These are phyloP conservation scores for Tetrahymena borealis DNA, from an alignment of 73 alveolate species.

Conservation along the genomic window DNA sequence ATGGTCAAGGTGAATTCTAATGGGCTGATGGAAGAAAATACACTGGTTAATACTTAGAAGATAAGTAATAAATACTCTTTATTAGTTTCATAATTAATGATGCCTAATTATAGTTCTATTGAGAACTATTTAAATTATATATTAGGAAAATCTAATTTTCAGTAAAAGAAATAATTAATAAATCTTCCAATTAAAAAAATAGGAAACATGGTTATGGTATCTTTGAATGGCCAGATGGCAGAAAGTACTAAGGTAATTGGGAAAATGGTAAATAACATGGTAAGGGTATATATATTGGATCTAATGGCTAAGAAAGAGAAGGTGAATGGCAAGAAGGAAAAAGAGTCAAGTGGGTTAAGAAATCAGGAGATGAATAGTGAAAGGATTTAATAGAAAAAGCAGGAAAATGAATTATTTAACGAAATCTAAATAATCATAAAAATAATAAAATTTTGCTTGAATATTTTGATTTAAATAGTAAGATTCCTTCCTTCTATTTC, in stretches of 20 bases:
- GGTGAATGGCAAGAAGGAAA: conserved; percentile 69
- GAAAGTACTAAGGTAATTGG: conserved; percentile 52
- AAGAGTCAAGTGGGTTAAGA: neutral
- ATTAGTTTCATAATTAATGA: neutral
- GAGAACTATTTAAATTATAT: no score
- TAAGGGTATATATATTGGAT: conserved; percentile 43
- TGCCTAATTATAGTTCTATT: no score
- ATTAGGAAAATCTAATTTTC: no score
- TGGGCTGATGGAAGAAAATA: conserved; percentile 1
- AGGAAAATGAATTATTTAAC: neutral
- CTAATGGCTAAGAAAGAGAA: conserved; percentile 61
- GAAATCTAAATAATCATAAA: no score
- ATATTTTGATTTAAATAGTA: no score
- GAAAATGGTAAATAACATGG: conserved; percentile 50
- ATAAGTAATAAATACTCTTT: conserved; percentile 18
- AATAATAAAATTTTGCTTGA: no score
- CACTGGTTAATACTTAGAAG: conserved; percentile 38
- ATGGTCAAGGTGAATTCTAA: neutral
- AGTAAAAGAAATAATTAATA: no score
- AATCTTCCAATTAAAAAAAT: neutral
- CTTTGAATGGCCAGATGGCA: conserved; percentile 59
- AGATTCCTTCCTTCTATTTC: no score
- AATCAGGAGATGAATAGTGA: neutral
- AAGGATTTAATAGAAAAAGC: neutral
- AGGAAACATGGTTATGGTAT: conserved; percentile 46